Conservation (phyloP, 2,329 filamentous ascomycete species). For the Coniochaeta sp. region DNA sequence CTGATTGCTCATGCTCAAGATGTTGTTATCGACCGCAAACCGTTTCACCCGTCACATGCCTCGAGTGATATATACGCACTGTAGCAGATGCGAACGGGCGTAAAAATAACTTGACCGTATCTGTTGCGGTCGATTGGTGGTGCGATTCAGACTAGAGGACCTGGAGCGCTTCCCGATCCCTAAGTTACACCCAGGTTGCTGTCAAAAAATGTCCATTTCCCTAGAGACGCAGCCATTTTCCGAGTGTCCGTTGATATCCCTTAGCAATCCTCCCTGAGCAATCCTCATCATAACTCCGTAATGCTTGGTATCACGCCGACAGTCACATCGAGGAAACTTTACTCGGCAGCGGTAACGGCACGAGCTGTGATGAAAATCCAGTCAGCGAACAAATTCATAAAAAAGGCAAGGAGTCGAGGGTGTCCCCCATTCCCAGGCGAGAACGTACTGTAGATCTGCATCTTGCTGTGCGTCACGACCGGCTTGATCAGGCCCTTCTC, state of each 20-base stretch:
- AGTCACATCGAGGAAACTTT: conserved; percentile 21
- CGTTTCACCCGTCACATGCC: not conserved
- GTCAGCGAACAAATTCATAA: conserved; percentile 22
- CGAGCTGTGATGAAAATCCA: conserved; percentile 39
- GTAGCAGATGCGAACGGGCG: not conserved
- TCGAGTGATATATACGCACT: not conserved
- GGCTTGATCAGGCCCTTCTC: conserved; percentile 99
- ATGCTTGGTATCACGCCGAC: conserved; percentile 12
- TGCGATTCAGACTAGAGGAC: conserved; percentile 23
- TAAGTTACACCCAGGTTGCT: conserved; percentile 23
- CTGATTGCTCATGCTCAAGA: not conserved
- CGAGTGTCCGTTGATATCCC: conserved; percentile 14
- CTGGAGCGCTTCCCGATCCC: conserved; percentile 27
- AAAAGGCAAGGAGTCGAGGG: not conserved
- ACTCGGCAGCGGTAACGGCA: conserved; percentile 47
- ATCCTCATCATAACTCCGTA: conserved; percentile 5
- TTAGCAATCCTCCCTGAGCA: conserved; percentile 18
- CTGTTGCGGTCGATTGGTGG: conserved; percentile 15
- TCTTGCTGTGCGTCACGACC: conserved; percentile 90
- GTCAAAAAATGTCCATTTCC: conserved; percentile 14
- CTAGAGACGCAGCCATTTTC: conserved; percentile 21
- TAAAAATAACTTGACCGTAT: not conserved
- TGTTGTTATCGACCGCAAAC: not conserved
- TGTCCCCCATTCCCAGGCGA: not conserved
- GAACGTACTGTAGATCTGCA: conserved; percentile 88